Percentiles rank a stretch among this genome's conserved stretches.
phyloP scores from a whole-genome alignment of 768 basidiomycete genomes.

The Phlegmacium glaucopus region DNA sequence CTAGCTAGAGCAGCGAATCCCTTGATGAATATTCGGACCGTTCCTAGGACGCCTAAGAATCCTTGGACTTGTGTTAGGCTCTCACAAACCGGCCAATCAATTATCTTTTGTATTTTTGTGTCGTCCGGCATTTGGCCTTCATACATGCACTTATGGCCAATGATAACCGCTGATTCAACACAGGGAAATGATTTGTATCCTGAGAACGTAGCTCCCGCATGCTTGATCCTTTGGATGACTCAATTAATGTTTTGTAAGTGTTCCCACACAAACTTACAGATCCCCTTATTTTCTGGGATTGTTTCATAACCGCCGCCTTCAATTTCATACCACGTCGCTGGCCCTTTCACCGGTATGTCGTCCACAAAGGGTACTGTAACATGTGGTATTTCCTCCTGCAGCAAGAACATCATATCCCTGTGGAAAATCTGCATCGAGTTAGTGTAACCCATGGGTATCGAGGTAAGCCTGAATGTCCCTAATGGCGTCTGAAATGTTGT shows the following conservation, averaged over 20 bases:
- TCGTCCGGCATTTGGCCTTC: constrained; percentile 27
- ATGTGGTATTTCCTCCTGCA: constrained; percentile 28
- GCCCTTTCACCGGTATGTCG: constrained; percentile 18
- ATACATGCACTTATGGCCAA: constrained; percentile 29
- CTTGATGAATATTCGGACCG: constrained; percentile 25
- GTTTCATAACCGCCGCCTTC: constrained; percentile 14
- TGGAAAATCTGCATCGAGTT: constrained; percentile 32
- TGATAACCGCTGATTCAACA: constrained; percentile 4
- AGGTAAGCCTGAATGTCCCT: constrained; percentile 17
- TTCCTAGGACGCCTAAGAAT: constrained; percentile 26
- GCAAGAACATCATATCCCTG: constrained; percentile 24
- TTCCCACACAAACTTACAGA: constrained; percentile 33
- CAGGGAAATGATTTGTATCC: constrained; percentile 23
- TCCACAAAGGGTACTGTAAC: constrained; percentile 10
- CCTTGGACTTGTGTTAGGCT: constrained; percentile 16
- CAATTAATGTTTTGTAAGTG: constrained; percentile 30
- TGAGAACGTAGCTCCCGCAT: constrained; percentile 29
- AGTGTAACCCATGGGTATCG: constrained; percentile 30
- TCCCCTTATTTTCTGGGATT: constrained; percentile 19
- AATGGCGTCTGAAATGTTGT: constrained; percentile 29
- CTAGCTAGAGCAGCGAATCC: constrained; percentile 16
- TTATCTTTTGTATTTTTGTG: constrained; percentile 19
- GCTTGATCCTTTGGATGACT: constrained; percentile 28
- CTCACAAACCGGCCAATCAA: constrained; percentile 23
- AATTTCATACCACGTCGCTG: constrained; percentile 18